Evolutionary conservation across 495 filamentous ascomycete genomes (phyloP).

Genomic region (Copromyces sp.): DNA sequence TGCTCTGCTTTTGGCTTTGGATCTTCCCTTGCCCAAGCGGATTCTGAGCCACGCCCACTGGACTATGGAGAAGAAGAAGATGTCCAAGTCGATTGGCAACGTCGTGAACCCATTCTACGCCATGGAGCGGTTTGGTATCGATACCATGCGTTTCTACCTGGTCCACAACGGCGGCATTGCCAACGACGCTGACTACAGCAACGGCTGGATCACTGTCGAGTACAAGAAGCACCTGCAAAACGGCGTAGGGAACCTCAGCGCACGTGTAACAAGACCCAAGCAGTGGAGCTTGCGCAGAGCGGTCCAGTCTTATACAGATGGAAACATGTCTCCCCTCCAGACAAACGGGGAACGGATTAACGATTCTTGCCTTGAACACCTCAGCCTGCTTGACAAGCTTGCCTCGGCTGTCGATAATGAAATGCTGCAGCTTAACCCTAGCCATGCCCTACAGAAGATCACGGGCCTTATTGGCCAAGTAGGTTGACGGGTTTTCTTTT

Average conservation of each 20-base stretch:
- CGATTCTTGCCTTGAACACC: not conserved
- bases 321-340: not conserved
- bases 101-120: constrained; percentile 94
- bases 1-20: constrained; percentile 83
- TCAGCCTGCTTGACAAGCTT: not conserved
- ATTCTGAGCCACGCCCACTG: constrained; percentile 89
- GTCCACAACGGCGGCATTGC: constrained; percentile 62
- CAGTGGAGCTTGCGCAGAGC: constrained; percentile 51
- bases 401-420: constrained; percentile 31
- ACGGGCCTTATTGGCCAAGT: constrained; percentile 52
- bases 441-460: constrained; percentile 53
- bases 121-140: constrained; percentile 76
- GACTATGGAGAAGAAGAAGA: constrained; percentile 82
- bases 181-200: constrained; percentile 76
- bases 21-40: constrained; percentile 69
- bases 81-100: constrained; percentile 92
- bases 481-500: constrained; percentile 4
- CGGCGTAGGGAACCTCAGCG: constrained; percentile 68
- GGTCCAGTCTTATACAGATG: constrained; percentile 24
- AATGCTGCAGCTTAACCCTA: constrained; percentile 59
- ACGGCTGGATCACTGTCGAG: constrained; percentile 57
- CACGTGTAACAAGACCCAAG: constrained; percentile 57
- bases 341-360: not conserved
- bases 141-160: constrained; percentile 82
- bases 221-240: constrained; percentile 71